A percentile compares a stretch with the other conserved stretches of the same genome.
Conservation (phyloP, 2,329 filamentous ascomycete species). For the Sclerotinia sclerotiorum region DNA sequence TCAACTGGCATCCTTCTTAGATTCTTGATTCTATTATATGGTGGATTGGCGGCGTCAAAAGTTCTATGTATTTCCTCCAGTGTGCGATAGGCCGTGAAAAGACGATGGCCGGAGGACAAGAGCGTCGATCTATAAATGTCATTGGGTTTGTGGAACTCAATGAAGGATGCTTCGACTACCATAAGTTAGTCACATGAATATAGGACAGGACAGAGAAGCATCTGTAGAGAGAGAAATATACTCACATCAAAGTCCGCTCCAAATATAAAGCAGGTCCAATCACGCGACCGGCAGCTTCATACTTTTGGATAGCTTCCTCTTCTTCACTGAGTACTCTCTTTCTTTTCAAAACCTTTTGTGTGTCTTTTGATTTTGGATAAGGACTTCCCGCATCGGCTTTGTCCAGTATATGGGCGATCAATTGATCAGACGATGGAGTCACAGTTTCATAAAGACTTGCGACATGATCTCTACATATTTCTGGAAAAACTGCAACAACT, state of each 20-base stretch:
- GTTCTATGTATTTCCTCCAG: conserved; percentile 43
- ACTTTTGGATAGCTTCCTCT: conserved; percentile 42
- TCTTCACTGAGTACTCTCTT: conserved; percentile 42
- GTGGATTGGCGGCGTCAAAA: conserved; percentile 31
- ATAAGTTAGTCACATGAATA: conserved; percentile 30
- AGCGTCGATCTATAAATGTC: conserved; percentile 43
- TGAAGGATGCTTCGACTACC: conserved; percentile 33
- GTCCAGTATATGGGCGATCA: conserved; percentile 44
- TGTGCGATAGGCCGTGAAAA: conserved; percentile 39
- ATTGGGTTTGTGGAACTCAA: conserved; percentile 43
- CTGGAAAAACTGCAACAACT: conserved; percentile 49
- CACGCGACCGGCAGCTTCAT: conserved; percentile 37
- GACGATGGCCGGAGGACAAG: conserved; percentile 35
- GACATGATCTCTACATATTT: conserved; percentile 47
- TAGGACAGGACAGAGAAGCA: background rate
- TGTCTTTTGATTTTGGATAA: conserved; percentile 48
- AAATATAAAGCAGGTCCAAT: conserved; percentile 18
- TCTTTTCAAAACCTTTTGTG: conserved; percentile 40
- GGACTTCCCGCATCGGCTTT: conserved; percentile 43
- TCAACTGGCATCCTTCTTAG: conserved; percentile 31
- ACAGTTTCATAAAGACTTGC: conserved; percentile 41
- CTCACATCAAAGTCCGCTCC: conserved; percentile 25
- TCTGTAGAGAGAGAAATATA: background rate
- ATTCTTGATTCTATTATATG: conserved; percentile 38
- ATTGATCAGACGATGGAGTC: conserved; percentile 32